Evolutionary conservation across 2,329 filamentous ascomycete genomes (phyloP), one percentile per base, ranked within the genome.

Genomic region (Alternaria longipes): DNA sequence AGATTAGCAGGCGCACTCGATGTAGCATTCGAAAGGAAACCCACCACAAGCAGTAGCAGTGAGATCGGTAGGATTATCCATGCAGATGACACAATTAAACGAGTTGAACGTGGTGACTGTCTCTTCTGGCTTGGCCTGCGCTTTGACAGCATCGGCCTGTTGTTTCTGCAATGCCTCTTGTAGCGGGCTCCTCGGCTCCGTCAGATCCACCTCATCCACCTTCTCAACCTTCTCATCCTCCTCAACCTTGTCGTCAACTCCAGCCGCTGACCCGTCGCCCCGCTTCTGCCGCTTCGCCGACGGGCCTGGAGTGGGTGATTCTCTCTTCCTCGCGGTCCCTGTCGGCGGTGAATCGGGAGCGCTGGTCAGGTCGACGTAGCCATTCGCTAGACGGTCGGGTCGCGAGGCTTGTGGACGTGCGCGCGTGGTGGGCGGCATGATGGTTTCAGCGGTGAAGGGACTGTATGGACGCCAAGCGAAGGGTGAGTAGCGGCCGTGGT

Each of bases 21-120:
- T 38, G 34, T 8, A 8, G n/a, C 7, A 1, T 22, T 22, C 1
- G 4, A 22, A 26, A 18, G 20, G 40, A 28, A 22, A 79, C 84
- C 56, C 80, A 88, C 86, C 87, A 70, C 87, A 90, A 22, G 82
- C 76, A 3, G 87, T 89, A 3, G 82, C 85, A 2, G 87, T 89
- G 9, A 87, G 81, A 70, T 89, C 83, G 8, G 83, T 87, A 2
- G 84, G 85, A 4, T 79, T 82, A 65, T 89, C 87, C 84, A 90
- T 85, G 75, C 87, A 90, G 22, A 90, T 86, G 45, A 88, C 87
- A 71, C 87, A 90, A 62, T 80, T 85, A 71, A 84, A 84, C 5
- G 76, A 82, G 22, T 78, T 84, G 65, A 84, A 79, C 36, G 79
- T 76, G 0, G 76, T 74, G 18, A 79, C 63, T 26, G 78, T 78